Base-by-base conservation (phyloP, 169 alveolate genomes). In the Theileria orientalis region DNA sequence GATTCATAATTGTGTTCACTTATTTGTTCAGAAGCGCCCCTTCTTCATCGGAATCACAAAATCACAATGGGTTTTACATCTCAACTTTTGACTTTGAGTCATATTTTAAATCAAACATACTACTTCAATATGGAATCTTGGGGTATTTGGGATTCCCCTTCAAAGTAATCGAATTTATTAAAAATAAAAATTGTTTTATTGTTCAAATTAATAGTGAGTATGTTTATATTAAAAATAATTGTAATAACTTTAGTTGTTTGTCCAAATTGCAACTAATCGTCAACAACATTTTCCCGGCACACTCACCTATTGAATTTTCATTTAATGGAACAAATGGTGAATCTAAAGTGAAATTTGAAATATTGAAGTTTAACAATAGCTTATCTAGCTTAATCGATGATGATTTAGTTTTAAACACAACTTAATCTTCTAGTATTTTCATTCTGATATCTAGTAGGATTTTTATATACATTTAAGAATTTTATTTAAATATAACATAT, bases 111-210 rank as follows among this genome's bases (percentile, higher is more conserved):
- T 40, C 74, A 5, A 70, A 69, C 57, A 46, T 70, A 16, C 40
- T 77, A 37, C 60, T 77, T 3, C 33, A 27, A 33, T 77, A 64
- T 37, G 86, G 86, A 11, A 66, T 66, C n/a, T 27, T 77, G 21
- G 86, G 86, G 2, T 77, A 77, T 73, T 33, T 21, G 19, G 76
- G 69, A 49, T 77, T 21, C 32, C 86, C 83, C 6, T 27, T 69
- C 23, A 68, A 35, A 16, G 70, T 69, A 32, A 16, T 77, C 5
- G 29, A 46, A 21, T 3, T 9, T 3, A 19, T 19, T 42, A 33
- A 32, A 7, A 46, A 44, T 2, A 19, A 13, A 2, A 37, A 56
- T 0, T 54, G 13, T 13, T 69, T 69, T 46, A 46, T 77, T n/a
- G 25, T 77, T 49, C 54, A 69, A 40, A 60, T 32, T 3, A 19